These are phyloP conservation scores for Apiospora koreana DNA, from an alignment of 2,329 filamentous ascomycete species.

Conservation along the genomic window DNA sequence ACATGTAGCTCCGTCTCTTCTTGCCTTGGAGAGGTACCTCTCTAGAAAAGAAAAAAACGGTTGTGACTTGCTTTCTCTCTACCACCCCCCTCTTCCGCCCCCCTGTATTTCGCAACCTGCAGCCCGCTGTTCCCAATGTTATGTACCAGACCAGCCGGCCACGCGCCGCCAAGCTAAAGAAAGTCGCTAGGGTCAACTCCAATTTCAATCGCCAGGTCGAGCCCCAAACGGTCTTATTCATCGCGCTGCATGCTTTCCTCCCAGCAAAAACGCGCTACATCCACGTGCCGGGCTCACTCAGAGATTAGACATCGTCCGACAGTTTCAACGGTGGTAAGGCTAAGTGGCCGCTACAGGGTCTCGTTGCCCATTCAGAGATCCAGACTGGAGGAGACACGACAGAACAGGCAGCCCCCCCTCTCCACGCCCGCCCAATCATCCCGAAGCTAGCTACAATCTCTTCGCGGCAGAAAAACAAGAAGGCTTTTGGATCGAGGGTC, in stretches of 20 bases:
- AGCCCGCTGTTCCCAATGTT: not conserved
- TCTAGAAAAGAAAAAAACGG: not conserved
- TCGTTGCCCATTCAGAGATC: not conserved
- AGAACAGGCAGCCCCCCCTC: not conserved
- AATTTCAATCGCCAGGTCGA: not conserved
- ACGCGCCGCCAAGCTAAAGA: not conserved
- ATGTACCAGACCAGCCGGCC: not conserved
- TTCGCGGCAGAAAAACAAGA: not conserved
- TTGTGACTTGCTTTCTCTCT: not conserved
- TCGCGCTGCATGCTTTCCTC: not conserved
- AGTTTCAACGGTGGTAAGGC: conserved; percentile 2
- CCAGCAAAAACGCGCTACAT: not conserved
- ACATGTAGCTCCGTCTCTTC: not conserved
- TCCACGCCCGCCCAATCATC: not conserved
- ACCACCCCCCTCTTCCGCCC: not conserved
- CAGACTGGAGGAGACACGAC: not conserved
- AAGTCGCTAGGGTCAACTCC: conserved; percentile 3
- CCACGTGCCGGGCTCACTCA: not conserved
- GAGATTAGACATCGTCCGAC: not conserved
- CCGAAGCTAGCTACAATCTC: not conserved
- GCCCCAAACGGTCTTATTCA: not conserved
- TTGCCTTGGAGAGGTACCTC: not conserved
- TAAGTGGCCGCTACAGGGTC: not conserved
- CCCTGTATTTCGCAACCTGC: not conserved
- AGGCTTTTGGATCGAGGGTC: not conserved